Evolutionary conservation across 306 rosid species (phyloP).

Genomic region (Fragaria vesca): DNA sequence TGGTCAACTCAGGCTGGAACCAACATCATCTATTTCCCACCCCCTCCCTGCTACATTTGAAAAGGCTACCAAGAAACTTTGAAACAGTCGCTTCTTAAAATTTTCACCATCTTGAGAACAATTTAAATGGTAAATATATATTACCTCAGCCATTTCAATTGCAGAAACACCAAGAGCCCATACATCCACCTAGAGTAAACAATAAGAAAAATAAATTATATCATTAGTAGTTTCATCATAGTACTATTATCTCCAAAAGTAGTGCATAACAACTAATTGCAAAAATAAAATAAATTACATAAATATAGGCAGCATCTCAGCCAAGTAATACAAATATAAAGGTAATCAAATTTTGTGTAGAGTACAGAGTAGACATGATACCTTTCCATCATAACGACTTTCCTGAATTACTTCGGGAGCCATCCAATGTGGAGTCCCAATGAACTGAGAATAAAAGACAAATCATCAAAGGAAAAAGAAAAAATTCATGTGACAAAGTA

Average conservation of each 20-base stretch:
- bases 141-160: constrained; percentile 99
- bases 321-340: constrained; percentile 17
- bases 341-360: constrained; percentile 19
- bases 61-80: not conserved
- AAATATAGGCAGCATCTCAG: constrained; percentile 10
- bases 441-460: constrained; percentile 63
- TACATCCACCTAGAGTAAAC: constrained; percentile 78
- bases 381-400: constrained; percentile 99
- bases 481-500: constrained; percentile 22
- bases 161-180: constrained; percentile 99
- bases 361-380: constrained; percentile 27
- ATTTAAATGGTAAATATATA: constrained; percentile 18
- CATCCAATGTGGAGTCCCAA: constrained; percentile 99
- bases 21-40: not conserved
- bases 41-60: not conserved
- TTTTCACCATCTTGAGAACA: constrained; percentile 6
- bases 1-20: not conserved
- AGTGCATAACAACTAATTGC: not conserved
- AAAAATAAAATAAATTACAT: not conserved
- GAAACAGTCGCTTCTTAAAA: constrained; percentile 11
- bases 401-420: constrained; percentile 99
- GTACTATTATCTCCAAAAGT: not conserved
- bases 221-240: not conserved
- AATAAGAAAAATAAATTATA: not conserved
- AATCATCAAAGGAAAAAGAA: constrained; percentile 23